Evolutionary conservation across 257 asterid genomes (phyloP), one percentile per base, ranked within the genome.

Genomic region (Eucommia ulmoides): DNA sequence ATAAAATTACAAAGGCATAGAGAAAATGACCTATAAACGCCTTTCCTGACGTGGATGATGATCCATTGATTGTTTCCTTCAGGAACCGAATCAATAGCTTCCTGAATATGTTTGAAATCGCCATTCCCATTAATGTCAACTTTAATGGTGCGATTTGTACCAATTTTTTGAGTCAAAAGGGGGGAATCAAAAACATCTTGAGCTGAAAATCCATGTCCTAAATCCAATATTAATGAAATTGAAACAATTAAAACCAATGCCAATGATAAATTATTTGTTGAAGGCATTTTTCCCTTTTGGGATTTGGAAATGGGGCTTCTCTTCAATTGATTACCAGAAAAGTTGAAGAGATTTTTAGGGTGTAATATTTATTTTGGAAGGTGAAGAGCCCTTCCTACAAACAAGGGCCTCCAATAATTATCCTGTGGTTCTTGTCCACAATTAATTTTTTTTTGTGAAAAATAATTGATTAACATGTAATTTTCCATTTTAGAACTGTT

Each of bases 21-120:
- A 29, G 12, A 41, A 33, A 25, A 22, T 19, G 22, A 82, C 97
- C 94, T 87, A 69, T 83, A 87, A 24, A 66, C 58, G 33, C 97
- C 97, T 75, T 74, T 78, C 9, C 41, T 59, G 49, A 87, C 57
- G 56, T 83, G 77, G 56, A 87, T 78, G 53, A 68, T 61, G 47
- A 71, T 23, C 94, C 93, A 87, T 41, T 87, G 26, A 20, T 83
- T 61, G 60, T 87, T 83, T n/a, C 78, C 74, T 33, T 64, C 65
- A 3, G 97, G 93, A 23, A 83, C 75, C 50, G 75, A 64, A 65
- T 87, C 77, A 60, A 83, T 54, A 49, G 97, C 97, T 49, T 75
- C 71, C 52, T 69, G 95, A 35, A 84, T 61, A 18, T 87, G 52
- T 53, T 52, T 63, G 76, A 83, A 87, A 33, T 83, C 72, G 24